Conservation (phyloP, 1,284 basidiomycete species). For the Apiotrichum gamsii region DNA sequence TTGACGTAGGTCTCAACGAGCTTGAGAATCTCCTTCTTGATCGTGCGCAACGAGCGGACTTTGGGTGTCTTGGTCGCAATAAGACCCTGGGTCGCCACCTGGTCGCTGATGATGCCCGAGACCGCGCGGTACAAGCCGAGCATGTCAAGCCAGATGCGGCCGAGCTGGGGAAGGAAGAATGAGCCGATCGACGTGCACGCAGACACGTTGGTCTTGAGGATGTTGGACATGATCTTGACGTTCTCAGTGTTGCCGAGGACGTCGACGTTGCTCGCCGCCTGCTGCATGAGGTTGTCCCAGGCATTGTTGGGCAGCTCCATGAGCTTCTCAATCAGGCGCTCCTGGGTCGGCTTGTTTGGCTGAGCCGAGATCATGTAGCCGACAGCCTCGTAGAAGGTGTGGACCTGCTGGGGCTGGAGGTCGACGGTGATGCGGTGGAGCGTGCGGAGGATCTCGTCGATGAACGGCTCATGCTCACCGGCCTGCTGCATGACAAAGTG, state of each 20-base stretch:
- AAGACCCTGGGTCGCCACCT: constrained; percentile 75
- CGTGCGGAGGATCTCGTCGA: constrained; percentile 91
- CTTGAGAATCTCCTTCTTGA: constrained; percentile 98
- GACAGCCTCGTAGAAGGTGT: constrained; percentile 96
- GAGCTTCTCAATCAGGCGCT: constrained; percentile 86
- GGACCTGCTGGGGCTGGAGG: constrained; percentile 88
- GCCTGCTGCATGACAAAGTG: constrained; percentile 99
- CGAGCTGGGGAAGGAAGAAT: constrained; percentile 95
- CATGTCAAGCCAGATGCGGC: constrained; percentile 96
- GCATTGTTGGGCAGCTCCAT: constrained; percentile 98
- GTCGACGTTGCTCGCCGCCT: constrained; percentile 88
- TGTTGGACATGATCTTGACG: constrained; percentile 94
- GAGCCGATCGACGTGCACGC: constrained; percentile 95
- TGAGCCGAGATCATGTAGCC: constrained; percentile 99
- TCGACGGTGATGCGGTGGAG: constrained; percentile 94
- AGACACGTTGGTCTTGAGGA: constrained; percentile 97
- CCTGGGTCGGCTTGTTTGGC: constrained; percentile 94
- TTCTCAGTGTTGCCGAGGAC: constrained; percentile 87
- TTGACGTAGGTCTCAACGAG: constrained; percentile 96
- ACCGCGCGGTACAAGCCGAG: constrained; percentile 96
- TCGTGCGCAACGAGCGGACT: constrained; percentile 87
- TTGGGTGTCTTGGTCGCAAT: constrained; percentile 98
- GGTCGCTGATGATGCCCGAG: constrained; percentile 93
- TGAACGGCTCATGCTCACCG: constrained; percentile 94
- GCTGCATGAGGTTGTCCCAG: constrained; percentile 96